Base-by-base conservation (phyloP, 345 rosid species). In the Viola odorata region DNA sequence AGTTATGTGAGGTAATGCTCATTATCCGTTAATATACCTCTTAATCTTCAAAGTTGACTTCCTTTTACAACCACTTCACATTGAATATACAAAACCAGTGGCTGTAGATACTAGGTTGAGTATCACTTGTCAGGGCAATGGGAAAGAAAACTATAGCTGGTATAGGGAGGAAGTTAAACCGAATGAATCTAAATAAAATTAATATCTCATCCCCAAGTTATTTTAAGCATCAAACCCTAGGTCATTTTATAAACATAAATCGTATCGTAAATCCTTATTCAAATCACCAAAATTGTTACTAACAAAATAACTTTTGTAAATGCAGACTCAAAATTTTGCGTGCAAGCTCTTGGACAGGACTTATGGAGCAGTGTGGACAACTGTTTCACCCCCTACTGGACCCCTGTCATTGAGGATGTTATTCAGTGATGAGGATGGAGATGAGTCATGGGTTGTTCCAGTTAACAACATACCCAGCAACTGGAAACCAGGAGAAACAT, bases 401-500 rank as follows among this genome's bases (percentile, higher is more conserved):
- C 74, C 85, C 0, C 16, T 86, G 73, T 69, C 87, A 38, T 53
- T 84, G 23, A 76, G 92, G 82, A 84, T 86, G 89, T 39, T 84
- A 55, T 72, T 86, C 53, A 80, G 84, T 16, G 74, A 56, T 6
- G 85, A 75, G 1, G 81, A 80, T 64, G 92, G 87, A 63, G 82
- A 77, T 15, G 87, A 80, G 62, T 59, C 80, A 3, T 86, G 92
- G 89, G 69, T 86, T 41, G 83, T 67, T 66, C 92, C 92, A 10
- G 80, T 73, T 39, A 82, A 77, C 68, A 60, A 77, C 74, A 80
- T 86, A 58, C 92, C 87, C 23, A 57, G 65, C 4, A 76, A 74
- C 67, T 86, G 92, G 92, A 80, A 78, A 74, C 78, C 81, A 7
- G 92, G 92, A 62, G 73, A 68, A 53, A 71, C 82, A 51, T 84